A percentile compares a stretch with the other conserved stretches of the same genome.
These are phyloP conservation scores for Sextonia rubra DNA, from an alignment of 164 flowering plant genomes.

Conservation along the genomic window DNA sequence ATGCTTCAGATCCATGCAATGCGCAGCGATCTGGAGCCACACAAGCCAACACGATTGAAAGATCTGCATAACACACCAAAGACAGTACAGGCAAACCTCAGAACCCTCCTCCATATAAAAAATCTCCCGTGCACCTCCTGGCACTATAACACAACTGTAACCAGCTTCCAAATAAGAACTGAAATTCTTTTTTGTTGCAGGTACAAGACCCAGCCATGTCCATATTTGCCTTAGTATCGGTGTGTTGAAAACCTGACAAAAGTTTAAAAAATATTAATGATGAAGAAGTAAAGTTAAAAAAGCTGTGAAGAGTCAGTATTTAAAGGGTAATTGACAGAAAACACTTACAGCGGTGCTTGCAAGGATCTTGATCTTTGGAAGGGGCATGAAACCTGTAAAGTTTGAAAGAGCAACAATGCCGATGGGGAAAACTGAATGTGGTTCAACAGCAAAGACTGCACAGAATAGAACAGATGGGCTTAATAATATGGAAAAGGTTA, in stretches of 20 bases:
- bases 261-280: neutral
- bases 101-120: constrained; percentile 62
- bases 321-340: neutral
- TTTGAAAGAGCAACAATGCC: constrained; percentile 78
- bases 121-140: constrained; percentile 91
- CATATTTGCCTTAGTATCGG: constrained; percentile 92
- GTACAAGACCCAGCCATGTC: constrained; percentile 88
- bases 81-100: constrained; percentile 48
- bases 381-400: constrained; percentile 77
- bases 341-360: constrained; percentile 82
- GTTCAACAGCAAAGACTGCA: constrained; percentile 93
- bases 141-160: constrained; percentile 83
- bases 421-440: constrained; percentile 93
- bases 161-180: constrained; percentile 65
- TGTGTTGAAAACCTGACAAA: constrained; percentile 69
- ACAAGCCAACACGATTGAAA: neutral
- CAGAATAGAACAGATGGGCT: neutral
- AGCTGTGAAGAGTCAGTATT: neutral
- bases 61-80: neutral
- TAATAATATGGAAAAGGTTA: neutral
- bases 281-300: neutral
- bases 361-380: constrained; percentile 75
- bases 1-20: neutral
- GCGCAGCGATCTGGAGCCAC: neutral
- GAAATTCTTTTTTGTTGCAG: constrained; percentile 76